Evolutionary conservation across 768 basidiomycete genomes (phyloP).

Genomic region (Boletus rubropictus): DNA sequence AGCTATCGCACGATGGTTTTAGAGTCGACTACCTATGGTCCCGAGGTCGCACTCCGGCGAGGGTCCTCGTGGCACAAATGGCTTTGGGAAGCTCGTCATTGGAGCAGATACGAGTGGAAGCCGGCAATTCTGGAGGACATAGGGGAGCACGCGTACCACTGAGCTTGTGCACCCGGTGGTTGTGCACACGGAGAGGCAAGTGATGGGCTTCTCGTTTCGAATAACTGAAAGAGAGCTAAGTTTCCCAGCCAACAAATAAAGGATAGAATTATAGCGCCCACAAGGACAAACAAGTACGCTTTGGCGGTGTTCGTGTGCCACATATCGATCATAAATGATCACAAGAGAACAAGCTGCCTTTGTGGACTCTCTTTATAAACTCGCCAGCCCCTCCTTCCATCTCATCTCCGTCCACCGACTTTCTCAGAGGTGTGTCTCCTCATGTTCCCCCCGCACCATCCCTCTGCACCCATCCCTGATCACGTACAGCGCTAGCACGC

Average conservation of each 20-base stretch:
- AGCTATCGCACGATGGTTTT: background rate
- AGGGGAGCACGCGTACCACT: background rate
- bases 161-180: background rate
- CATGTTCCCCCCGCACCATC: background rate
- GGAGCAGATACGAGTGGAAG: background rate
- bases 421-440: conserved; percentile 3
- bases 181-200: background rate
- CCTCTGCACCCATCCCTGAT: background rate
- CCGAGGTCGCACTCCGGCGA: background rate
- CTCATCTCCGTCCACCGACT: background rate
- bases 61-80: background rate
- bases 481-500: background rate
- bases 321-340: conserved; percentile 32
- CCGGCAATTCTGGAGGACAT: background rate
- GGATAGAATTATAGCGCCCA: conserved; percentile 31
- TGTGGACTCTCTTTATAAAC: conserved; percentile 28
- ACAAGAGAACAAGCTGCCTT: conserved; percentile 22
- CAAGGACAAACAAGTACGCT: conserved; percentile 43
- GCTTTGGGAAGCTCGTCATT: background rate
- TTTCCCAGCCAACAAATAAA: conserved; percentile 31
- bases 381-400: background rate
- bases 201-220: conserved; percentile 1
- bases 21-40: background rate
- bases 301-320: conserved; percentile 24
- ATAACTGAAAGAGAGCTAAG: conserved; percentile 4